Conservation (phyloP, 2,329 filamentous ascomycete genomes). For the Colletotrichum phormii region DNA sequence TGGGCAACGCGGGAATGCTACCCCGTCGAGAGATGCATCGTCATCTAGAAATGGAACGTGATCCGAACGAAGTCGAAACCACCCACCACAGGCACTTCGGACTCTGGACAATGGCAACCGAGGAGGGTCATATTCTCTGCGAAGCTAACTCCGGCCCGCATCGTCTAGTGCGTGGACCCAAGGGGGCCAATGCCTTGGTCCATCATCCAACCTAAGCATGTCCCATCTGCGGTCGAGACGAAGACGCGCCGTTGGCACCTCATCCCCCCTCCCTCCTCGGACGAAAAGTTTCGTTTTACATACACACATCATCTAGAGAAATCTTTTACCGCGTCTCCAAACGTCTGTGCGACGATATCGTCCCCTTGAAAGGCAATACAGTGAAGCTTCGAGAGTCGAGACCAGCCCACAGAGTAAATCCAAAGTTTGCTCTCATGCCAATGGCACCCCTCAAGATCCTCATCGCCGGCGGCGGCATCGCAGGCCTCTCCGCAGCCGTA, state of each 20-base stretch:
- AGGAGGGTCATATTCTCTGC: neutral
- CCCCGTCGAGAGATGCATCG: neutral
- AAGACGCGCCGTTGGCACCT: neutral
- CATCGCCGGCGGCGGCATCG: constrained; percentile 51
- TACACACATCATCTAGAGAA: neutral
- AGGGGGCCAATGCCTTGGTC: neutral
- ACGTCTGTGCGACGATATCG: neutral
- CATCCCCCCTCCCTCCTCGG: neutral
- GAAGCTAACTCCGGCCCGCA: neutral
- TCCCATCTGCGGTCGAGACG: neutral
- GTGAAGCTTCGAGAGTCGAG: neutral
- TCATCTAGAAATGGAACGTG: neutral
- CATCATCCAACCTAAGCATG: neutral
- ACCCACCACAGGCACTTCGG: neutral
- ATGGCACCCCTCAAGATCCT: constrained; percentile 36
- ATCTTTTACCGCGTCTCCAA: neutral
- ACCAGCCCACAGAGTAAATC: too few species aligned
- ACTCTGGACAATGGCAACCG: neutral
- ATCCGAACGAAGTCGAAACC: neutral
- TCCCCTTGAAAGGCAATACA: neutral
- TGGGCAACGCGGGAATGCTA: neutral
- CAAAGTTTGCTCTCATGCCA: neutral
- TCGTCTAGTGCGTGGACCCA: neutral
- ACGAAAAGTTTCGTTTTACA: neutral
- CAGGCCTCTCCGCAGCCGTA: constrained; percentile 48